phyloP scores from a whole-genome alignment of 139 green algal species.

The Yamagishiella unicocca region DNA sequence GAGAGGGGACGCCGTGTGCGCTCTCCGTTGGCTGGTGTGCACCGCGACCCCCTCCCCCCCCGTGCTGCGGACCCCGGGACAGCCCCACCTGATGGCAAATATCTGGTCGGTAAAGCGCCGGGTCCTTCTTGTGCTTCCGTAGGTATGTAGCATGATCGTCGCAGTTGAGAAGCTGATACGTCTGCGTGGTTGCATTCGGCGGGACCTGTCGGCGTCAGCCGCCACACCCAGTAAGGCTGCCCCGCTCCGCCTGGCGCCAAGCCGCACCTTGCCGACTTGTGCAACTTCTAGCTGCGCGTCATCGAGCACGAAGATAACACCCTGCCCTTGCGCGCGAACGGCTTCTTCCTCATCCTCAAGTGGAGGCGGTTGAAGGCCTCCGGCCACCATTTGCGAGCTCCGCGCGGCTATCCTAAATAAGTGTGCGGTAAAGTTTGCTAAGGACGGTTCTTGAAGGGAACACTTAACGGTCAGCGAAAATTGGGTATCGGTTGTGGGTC shows the following conservation, averaged over 20 bases:
- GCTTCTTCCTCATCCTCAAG: constrained; percentile 67
- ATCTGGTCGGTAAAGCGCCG: constrained; percentile 91
- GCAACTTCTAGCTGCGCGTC: constrained; percentile 91
- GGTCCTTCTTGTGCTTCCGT: constrained; percentile 88
- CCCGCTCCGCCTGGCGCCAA: not conserved
- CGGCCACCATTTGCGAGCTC: constrained; percentile 49
- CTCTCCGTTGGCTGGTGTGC: too few species aligned
- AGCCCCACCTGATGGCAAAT: constrained; percentile 92
- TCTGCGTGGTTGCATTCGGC: constrained; percentile 50
- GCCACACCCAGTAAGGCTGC: not conserved
- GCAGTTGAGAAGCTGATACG: constrained; percentile 94
- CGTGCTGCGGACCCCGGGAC: too few species aligned
- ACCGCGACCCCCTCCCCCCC: too few species aligned
- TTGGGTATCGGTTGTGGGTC: not conserved
- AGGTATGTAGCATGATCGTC: constrained; percentile 97
- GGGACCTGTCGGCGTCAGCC: not conserved
- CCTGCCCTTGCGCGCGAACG: constrained; percentile 49
- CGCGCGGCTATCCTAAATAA: not conserved
- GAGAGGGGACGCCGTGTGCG: too few species aligned
- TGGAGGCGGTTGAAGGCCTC: constrained; percentile 72
- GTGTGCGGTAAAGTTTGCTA: not conserved
- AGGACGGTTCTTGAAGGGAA: not conserved
- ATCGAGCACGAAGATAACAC: constrained; percentile 95
- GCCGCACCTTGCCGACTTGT: constrained; percentile 92
- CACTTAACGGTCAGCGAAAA: not conserved